Conservation (phyloP, 1,139 yeast species). For the Debaryomyces sp. region DNA sequence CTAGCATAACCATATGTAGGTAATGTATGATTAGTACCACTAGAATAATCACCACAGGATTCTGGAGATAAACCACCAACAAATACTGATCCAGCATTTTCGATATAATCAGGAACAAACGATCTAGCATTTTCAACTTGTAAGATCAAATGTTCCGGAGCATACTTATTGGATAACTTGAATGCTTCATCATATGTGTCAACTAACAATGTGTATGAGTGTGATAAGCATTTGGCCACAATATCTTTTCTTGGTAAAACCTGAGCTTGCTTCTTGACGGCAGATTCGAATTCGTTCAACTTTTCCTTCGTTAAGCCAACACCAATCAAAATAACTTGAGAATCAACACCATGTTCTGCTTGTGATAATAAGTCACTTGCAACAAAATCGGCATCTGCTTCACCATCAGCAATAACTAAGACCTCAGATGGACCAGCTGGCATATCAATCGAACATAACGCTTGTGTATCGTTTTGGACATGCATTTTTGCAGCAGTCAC, state of each 20-base stretch:
- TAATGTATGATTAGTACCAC: conserved; percentile 96
- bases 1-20: conserved; percentile 98
- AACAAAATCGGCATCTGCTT: conserved; percentile 92
- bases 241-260: conserved; percentile 92
- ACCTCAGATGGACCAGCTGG: conserved; percentile 99
- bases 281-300: conserved; percentile 70
- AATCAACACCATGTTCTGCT: conserved; percentile 98
- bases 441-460: conserved; percentile 96
- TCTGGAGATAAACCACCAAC: conserved; percentile 97
- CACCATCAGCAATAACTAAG: conserved; percentile 82
- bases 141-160: conserved; percentile 95
- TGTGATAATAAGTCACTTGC: conserved; percentile 95
- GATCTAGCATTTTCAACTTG: conserved; percentile 78
- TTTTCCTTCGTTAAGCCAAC: conserved; percentile 65
- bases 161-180: conserved; percentile 81
- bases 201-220: conserved; percentile 68
- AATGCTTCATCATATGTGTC: conserved; percentile 26
- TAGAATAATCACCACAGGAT: conserved; percentile 96
- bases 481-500: conserved; percentile 99
- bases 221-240: conserved; percentile 87
- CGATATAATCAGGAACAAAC: conserved; percentile 70
- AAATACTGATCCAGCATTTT: conserved; percentile 94
- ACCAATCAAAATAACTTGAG: conserved; percentile 92
- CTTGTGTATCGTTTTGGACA: conserved; percentile 93
- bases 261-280: conserved; percentile 81